Conservation (phyloP, 345 rosid genomes). For the Eucalyptus sp. region DNA sequence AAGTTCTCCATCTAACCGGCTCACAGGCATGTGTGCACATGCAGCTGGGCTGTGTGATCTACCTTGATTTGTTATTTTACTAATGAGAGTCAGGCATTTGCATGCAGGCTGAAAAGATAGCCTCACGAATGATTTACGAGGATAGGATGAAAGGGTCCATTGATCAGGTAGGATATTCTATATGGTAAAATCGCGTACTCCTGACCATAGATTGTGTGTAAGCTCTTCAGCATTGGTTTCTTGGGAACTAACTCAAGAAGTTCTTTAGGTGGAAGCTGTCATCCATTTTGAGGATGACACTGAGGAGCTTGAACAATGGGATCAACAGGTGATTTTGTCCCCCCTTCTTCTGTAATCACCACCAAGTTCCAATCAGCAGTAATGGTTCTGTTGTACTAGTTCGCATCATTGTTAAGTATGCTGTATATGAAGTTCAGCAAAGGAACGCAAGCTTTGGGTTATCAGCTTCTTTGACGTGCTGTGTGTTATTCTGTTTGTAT, state of each 20-base stretch:
- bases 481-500: neutral
- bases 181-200: neutral
- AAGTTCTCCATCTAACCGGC: neutral
- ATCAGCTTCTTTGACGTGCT: neutral
- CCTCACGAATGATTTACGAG: slow-evolving; percentile 91
- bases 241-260: neutral
- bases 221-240: neutral
- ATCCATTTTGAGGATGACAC: slow-evolving; percentile 96
- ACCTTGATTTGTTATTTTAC: neutral
- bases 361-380: neutral
- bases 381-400: neutral
- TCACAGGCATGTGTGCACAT: neutral
- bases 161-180: slow-evolving; percentile 54
- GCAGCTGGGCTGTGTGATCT: neutral
- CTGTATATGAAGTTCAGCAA: neutral
- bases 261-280: slow-evolving; percentile 78
- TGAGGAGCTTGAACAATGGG: slow-evolving; percentile 95
- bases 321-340: slow-evolving; percentile 60
- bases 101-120: slow-evolving; percentile 92
- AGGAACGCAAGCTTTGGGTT: neutral
- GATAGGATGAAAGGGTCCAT: slow-evolving; percentile 98
- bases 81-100: neutral
- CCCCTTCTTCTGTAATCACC: neutral
- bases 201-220: neutral
- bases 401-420: neutral